phyloP scores from a whole-genome alignment of 768 basidiomycete species.

The Boletus subparvulus region DNA sequence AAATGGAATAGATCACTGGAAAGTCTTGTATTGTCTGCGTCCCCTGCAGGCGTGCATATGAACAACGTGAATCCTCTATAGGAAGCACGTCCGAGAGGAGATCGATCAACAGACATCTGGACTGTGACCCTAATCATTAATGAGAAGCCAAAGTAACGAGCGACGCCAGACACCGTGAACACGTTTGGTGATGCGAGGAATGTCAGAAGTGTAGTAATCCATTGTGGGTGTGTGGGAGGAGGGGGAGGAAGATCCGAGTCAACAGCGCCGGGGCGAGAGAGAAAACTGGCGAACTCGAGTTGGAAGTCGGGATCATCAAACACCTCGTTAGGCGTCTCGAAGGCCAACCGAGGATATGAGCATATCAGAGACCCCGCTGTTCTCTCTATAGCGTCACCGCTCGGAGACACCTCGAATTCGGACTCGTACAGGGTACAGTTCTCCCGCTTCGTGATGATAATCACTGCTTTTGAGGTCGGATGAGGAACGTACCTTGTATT shows the following conservation, averaged over 20 bases:
- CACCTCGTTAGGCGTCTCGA: slow-evolving; percentile 27
- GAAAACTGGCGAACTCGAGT: background rate
- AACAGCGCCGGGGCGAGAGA: too few relatives aligned
- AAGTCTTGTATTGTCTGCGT: slow-evolving; percentile 10
- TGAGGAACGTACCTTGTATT: slow-evolving; percentile 38
- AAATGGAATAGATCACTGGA: slow-evolving; percentile 24
- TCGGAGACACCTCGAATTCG: slow-evolving; percentile 43
- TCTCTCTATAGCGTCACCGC: background rate
- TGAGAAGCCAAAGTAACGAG: slow-evolving; percentile 34
- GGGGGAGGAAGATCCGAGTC: too few relatives aligned
- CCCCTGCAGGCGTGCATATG: slow-evolving; percentile 24
- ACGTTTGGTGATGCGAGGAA: slow-evolving; percentile 25
- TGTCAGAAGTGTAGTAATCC: background rate
- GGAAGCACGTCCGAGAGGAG: slow-evolving; percentile 4
- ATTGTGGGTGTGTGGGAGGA: too few relatives aligned
- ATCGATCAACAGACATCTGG: slow-evolving; percentile 24
- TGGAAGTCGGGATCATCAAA: background rate
- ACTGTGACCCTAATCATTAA: slow-evolving; percentile 31
- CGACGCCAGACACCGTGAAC: slow-evolving; percentile 29
- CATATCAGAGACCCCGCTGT: background rate
- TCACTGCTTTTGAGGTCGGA: slow-evolving; percentile 15
- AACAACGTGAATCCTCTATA: slow-evolving; percentile 53
- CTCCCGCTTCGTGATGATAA: slow-evolving; percentile 33
- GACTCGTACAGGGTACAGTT: slow-evolving; percentile 35
- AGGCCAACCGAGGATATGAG: slow-evolving; percentile 41